Base-by-base conservation (phyloP, 768 basidiomycete species). In the Vishniacozyma victoriae region DNA sequence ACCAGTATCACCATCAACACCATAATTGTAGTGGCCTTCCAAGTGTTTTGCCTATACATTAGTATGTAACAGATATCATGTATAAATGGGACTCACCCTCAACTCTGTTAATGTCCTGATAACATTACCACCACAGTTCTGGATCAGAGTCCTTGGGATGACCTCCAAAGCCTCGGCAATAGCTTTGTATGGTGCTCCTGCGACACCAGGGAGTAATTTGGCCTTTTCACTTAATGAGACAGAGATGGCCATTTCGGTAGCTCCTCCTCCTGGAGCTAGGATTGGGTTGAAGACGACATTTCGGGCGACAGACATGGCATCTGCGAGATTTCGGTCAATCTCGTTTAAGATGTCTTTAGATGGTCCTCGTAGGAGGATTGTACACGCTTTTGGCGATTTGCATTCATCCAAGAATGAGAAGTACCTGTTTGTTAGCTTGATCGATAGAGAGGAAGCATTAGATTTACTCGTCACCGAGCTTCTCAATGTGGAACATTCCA, bases 331-430 rank as follows among this genome's bases (percentile, higher is more conserved):
- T 42, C 93, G 82, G 72, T 97, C 95, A 59, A 97, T 88, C 75
- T 97, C 95, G 72, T 96, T 95, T 41, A 99, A 78, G 61, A 97
- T 90, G 65, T 97, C 95, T 73, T 97, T 99, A 2, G 90, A 93
- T 0, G 95, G 95, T 1, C 95, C 92, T 35, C 93, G 89, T 13
- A 99, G 85, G 39, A 99, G 81, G 74, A 97, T 90, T 11, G 93
- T 96, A 79, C 95, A 97, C 0, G 93, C 95, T 75, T 95, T 93
- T 4, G 95, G 95, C 13, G 78, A 76, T 27, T 75, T 74, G 76
- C 95, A 99, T 67, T 89, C 82, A n/a, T 85, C 87, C 41, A 97
- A 78, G 82, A 96, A 96, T 24, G 92, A 85, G 72, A 96, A 99
- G 77, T 97, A 96, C 72, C 89, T 88, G 61, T 9, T 39, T n/a